Base-by-base conservation (phyloP, 768 basidiomycete genomes). In the Boletus tomentosulus region DNA sequence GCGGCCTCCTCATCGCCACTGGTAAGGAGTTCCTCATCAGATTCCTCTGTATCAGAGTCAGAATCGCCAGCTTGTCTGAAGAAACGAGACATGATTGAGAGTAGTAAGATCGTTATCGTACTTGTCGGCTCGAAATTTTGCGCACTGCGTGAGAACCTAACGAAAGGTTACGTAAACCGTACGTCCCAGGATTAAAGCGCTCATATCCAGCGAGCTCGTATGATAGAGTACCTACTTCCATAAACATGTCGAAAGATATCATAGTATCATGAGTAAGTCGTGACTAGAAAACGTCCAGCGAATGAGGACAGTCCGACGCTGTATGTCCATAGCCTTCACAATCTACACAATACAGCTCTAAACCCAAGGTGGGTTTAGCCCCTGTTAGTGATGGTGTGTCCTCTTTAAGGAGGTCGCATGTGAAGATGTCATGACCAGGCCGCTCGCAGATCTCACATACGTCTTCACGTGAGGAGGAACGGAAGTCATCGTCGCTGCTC, bases 371-470 rank as follows among this genome's bases (percentile, higher is more conserved):
- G 2, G 13, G 52, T 46, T 55, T 67, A 30, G 37, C 34, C 54
- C 43, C 60, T 56, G 56, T 48, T 13, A 68, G 61, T 4, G 66
- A 58, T 15, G 73, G 62, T 25, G 66, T 62, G 35, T 82, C 84
- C 31, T 81, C 83, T 62, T 82, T 83, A 55, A 92, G 76, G 46
- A 90, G 78, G 54, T 85, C 83, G 66, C 92, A 94, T 37, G 80
- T 85, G 69, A 92, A 91, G 46, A 93, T 86, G 62, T 93, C 91
- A 64, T 95, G 92, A 2, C 88, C 91, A 0, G 83, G 83, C 58
- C 81, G 78, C 67, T 92, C 90, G 72, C 92, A 94, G 43, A 93
- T 87, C 67, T 95, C 92, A 71, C 92, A 95, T 4, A 86, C 77
- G 31, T 75, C 73, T 53, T 75, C 73, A n/a, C 48, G 62, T n/a